These are phyloP conservation scores for Sambucus nigra DNA, from an alignment of 129 eudicot genomes.

Conservation along the genomic window DNA sequence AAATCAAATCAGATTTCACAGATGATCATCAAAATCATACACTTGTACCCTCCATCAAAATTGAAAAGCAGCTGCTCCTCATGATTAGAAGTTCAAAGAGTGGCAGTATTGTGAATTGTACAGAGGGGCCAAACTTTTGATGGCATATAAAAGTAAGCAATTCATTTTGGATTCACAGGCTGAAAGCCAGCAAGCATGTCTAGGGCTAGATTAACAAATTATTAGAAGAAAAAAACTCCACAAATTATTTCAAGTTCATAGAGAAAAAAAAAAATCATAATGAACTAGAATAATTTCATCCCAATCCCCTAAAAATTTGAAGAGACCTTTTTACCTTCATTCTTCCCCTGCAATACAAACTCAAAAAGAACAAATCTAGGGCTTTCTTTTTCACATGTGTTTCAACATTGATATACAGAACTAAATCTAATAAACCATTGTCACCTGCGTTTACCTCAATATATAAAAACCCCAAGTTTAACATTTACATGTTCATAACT, in stretches of 20 bases:
- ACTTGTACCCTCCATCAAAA: no score
- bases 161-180: no score
- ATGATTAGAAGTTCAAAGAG: no score
- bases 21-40: no score
- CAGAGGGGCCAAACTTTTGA: no score
- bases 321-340: slow-evolving; percentile 12
- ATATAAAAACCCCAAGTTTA: not conserved
- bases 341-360: slow-evolving; percentile 7
- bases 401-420: slow-evolving; percentile 26
- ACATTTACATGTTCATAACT: slow-evolving; percentile 14
- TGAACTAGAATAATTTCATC: not conserved
- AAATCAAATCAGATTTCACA: no score
- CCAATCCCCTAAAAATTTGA: not conserved
- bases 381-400: slow-evolving; percentile 24
- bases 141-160: no score
- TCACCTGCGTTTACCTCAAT: slow-evolving; percentile 10
- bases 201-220: no score
- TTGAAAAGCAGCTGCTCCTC: no score
- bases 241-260: not conserved
- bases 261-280: not conserved
- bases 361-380: slow-evolving; percentile 23
- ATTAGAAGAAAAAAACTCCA: slow-evolving; percentile 2
- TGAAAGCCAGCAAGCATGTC: no score
- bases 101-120: no score
- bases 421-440: slow-evolving; percentile 14